Evolutionary conservation across 2,329 filamentous ascomycete genomes (phyloP).

Genomic region (Fusarium abutilonis): DNA sequence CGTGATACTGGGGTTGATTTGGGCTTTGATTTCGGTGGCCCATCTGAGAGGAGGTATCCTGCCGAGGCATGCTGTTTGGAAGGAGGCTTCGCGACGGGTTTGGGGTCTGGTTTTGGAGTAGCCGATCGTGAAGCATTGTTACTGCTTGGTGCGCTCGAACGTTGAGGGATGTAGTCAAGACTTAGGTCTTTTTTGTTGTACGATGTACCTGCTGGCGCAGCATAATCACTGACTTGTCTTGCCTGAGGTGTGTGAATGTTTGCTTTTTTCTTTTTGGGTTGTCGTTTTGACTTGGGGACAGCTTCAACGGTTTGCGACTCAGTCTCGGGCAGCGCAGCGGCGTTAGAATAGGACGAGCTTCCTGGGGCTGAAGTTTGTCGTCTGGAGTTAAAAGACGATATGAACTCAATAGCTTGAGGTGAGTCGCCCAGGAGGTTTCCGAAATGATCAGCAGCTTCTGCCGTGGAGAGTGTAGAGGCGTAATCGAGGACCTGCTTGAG

Average conservation of each 20-base stretch:
- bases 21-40: slow-evolving; percentile 65
- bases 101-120: slow-evolving; percentile 48
- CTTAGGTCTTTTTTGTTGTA: slow-evolving; percentile 79
- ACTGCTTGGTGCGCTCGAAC: slow-evolving; percentile 54
- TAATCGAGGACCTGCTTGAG: slow-evolving; percentile 87
- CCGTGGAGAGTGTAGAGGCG: slow-evolving; percentile 77
- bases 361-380: slow-evolving; percentile 55
- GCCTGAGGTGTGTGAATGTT: slow-evolving; percentile 71
- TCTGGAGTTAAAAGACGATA: slow-evolving; percentile 81
- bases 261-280: slow-evolving; percentile 66
- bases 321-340: slow-evolving; percentile 31
- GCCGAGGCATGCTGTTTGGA: slow-evolving; percentile 68
- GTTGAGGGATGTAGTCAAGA: slow-evolving; percentile 75
- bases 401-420: slow-evolving; percentile 78
- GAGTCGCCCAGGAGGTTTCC: slow-evolving; percentile 89
- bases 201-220: slow-evolving; percentile 71
- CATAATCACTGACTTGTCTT: slow-evolving; percentile 68
- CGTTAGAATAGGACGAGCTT: slow-evolving; percentile 37
- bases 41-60: slow-evolving; percentile 84
- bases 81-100: slow-evolving; percentile 54
- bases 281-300: slow-evolving; percentile 61
- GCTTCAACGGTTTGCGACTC: slow-evolving; percentile 49
- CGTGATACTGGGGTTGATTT: slow-evolving; percentile 63
- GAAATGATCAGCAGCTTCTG: slow-evolving; percentile 84
- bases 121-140: slow-evolving; percentile 51